Conservation (phyloP, 2,329 filamentous ascomycete genomes). For the Xylariales sp. region DNA sequence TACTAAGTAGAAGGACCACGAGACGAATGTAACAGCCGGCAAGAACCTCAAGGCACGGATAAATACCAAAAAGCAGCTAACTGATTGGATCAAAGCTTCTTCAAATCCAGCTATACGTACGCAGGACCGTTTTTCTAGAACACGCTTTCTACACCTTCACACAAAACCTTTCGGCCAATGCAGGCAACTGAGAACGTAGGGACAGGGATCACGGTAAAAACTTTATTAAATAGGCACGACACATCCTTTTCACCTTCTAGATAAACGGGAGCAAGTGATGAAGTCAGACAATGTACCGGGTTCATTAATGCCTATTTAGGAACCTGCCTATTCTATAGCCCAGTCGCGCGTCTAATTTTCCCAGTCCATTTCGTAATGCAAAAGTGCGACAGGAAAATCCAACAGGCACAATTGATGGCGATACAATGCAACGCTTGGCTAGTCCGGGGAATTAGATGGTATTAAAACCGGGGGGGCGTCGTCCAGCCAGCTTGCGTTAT, state of each 20-base stretch:
- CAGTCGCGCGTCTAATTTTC: slow-evolving; percentile 22
- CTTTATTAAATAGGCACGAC: not conserved
- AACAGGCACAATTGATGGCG: slow-evolving; percentile 10
- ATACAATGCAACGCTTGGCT: slow-evolving; percentile 21
- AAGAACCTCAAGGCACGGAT: too few relatives aligned
- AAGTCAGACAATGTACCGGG: slow-evolving; percentile 13
- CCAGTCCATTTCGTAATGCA: slow-evolving; percentile 22
- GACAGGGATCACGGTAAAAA: too few relatives aligned
- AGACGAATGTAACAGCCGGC: too few relatives aligned
- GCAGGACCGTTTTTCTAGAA: too few relatives aligned
- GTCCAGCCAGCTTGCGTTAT: slow-evolving; percentile 8
- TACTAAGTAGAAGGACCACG: too few relatives aligned
- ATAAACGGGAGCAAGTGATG: not conserved
- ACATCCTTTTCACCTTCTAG: not conserved
- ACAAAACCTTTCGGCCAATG: too few relatives aligned
- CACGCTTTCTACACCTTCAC: too few relatives aligned
- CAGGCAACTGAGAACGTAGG: too few relatives aligned
- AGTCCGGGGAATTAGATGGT: slow-evolving; percentile 17
- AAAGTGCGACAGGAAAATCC: slow-evolving; percentile 19
- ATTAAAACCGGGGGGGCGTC: slow-evolving; percentile 12
- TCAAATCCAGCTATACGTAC: too few relatives aligned
- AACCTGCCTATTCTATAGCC: slow-evolving; percentile 35
- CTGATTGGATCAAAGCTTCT: too few relatives aligned
- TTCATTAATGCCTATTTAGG: slow-evolving; percentile 25
- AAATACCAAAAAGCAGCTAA: too few relatives aligned